Evolutionary conservation across 495 filamentous ascomycete species (phyloP).

Genomic region (Platismatia glauca): DNA sequence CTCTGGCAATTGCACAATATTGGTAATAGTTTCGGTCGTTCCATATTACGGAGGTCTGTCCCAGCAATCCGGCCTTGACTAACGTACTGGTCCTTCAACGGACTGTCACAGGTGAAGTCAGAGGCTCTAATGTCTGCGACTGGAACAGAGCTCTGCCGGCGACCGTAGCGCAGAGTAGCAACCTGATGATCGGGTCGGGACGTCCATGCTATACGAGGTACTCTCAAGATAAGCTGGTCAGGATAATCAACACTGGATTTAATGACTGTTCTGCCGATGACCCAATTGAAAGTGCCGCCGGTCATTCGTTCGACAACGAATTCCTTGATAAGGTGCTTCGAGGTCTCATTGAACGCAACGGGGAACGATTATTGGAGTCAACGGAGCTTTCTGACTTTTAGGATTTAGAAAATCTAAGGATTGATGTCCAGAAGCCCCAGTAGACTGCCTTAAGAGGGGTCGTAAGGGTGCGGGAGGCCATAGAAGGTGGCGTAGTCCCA

Average conservation of each 20-base stretch:
- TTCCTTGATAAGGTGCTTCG: not conserved
- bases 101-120: constrained; percentile 29
- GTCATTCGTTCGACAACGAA: constrained; percentile 10
- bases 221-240: not conserved
- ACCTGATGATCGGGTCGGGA: constrained; percentile 36
- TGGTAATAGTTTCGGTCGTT: constrained; percentile 1
- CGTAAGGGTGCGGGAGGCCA: not conserved
- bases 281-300: constrained; percentile 8
- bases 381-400: not conserved
- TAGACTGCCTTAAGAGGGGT: not conserved
- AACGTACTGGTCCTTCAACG: constrained; percentile 4
- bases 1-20: constrained; percentile 2
- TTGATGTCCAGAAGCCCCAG: not conserved
- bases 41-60: not conserved
- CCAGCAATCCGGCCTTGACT: constrained; percentile 5
- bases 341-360: not conserved
- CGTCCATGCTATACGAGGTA: not conserved
- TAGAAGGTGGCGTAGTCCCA: not conserved
- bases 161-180: constrained; percentile 40
- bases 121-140: constrained; percentile 40
- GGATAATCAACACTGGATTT: not conserved
- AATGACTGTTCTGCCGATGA: constrained; percentile 7
- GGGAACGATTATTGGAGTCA: not conserved
- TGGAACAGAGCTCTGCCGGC: constrained; percentile 36
- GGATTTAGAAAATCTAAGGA: not conserved